phyloP scores from a whole-genome alignment of 192 early-diverging fungal species.

The Coemansia umbellata region DNA sequence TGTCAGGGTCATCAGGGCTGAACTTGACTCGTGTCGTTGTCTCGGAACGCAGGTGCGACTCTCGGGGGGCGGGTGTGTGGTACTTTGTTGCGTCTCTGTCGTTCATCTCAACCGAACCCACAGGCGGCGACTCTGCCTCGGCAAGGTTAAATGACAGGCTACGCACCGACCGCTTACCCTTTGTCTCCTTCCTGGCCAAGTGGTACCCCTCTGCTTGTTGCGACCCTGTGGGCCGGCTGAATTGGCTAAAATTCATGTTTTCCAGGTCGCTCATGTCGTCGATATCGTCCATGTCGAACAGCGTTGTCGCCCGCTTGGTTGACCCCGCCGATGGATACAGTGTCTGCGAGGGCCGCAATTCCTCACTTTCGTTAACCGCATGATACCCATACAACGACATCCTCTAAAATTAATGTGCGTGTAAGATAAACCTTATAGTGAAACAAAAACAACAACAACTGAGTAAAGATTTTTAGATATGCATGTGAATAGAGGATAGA shows the following conservation, averaged over 20 bases:
- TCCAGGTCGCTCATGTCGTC: conserved; percentile 44
- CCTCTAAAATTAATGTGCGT: too few species aligned
- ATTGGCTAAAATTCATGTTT: conserved; percentile 24
- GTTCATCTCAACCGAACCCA: too few species aligned
- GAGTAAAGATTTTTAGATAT: too few species aligned
- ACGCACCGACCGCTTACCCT: background rate
- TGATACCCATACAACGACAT: conserved; percentile 29
- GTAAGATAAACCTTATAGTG: too few species aligned
- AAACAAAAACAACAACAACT: too few species aligned
- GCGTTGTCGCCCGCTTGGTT: background rate
- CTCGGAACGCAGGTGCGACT: conserved; percentile 9
- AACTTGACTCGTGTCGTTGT: conserved; percentile 3
- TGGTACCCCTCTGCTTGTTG: background rate
- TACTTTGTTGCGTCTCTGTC: conserved; percentile 1
- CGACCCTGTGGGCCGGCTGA: background rate
- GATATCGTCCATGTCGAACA: conserved; percentile 28
- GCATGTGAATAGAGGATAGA: too few species aligned
- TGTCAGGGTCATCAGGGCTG: background rate
- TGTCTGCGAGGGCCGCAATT: conserved; percentile 1
- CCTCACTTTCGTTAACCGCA: conserved; percentile 1
- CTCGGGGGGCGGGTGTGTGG: conserved; percentile 12
- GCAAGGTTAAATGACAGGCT: conserved; percentile 15
- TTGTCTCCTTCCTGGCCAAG: background rate
- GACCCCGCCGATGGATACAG: conserved; percentile 16
- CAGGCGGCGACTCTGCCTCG: background rate